Conservation (phyloP, 768 basidiomycete species). For the Trametes villosa region DNA sequence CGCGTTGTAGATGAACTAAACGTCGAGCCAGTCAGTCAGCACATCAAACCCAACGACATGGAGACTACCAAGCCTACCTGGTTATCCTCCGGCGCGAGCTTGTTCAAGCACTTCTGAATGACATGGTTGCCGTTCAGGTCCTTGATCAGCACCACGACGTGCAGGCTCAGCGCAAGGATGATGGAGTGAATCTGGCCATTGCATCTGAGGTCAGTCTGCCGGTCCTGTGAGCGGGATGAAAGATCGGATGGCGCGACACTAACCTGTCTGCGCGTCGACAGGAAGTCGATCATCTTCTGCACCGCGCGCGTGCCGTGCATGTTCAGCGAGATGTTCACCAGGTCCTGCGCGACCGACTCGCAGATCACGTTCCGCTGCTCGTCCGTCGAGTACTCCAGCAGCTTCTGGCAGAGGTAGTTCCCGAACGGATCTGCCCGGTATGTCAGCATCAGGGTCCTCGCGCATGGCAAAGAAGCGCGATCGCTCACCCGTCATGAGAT, state of each 20-base stretch:
- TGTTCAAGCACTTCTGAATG: conserved; percentile 99
- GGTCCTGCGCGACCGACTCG: conserved; percentile 95
- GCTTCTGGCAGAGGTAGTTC: conserved; percentile 98
- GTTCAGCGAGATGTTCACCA: conserved; percentile 97
- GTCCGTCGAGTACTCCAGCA: conserved; percentile 95
- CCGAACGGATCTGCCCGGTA: conserved; percentile 85
- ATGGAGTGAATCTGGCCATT: conserved; percentile 94
- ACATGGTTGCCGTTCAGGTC: conserved; percentile 97
- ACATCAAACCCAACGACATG: neutral
- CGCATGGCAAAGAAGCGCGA: neutral
- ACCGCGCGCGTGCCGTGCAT: conserved; percentile 99
- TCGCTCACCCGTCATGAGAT: conserved; percentile 90
- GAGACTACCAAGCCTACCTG: conserved; percentile 57
- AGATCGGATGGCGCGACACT: conserved; percentile 44
- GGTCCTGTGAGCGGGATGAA: conserved; percentile 56
- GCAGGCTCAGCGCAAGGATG: conserved; percentile 93
- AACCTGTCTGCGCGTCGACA: conserved; percentile 92
- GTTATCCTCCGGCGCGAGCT: conserved; percentile 97
- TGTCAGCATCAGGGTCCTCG: conserved; percentile 2
- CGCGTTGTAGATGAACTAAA: conserved; percentile 97
- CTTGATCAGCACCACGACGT: conserved; percentile 99
- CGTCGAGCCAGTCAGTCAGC: neutral
- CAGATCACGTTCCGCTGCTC: conserved; percentile 97
- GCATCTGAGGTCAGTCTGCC: conserved; percentile 81
- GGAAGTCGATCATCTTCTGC: conserved; percentile 99